Percentiles rank a stretch among this genome's conserved stretches.
These are phyloP conservation scores for Dothideomycetes sp. DNA, from an alignment of 2,329 filamentous ascomycete species.

Conservation along the genomic window DNA sequence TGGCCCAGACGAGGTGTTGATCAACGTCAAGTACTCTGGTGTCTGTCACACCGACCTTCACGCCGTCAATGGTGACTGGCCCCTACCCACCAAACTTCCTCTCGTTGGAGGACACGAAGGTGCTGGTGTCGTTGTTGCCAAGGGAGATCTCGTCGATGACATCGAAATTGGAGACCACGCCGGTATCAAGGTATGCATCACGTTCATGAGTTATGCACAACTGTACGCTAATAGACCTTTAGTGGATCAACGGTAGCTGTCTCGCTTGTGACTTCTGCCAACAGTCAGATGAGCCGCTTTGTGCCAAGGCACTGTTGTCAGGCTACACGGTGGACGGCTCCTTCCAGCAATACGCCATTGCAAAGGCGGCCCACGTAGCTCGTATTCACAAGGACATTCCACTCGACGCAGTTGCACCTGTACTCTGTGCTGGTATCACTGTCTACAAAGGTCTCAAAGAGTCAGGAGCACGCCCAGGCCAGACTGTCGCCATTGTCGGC, in stretches of 20 bases:
- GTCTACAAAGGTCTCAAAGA: constrained; percentile 91
- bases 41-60: constrained; percentile 83
- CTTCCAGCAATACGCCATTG: constrained; percentile 88
- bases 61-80: constrained; percentile 85
- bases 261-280: constrained; percentile 76
- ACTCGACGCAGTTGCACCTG: constrained; percentile 66
- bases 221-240: background rate
- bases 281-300: constrained; percentile 71
- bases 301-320: constrained; percentile 61
- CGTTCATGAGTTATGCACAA: background rate
- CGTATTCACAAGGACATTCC: constrained; percentile 66
- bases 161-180: constrained; percentile 74
- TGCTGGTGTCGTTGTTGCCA: constrained; percentile 72
- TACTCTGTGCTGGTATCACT: constrained; percentile 77
- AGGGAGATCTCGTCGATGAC: constrained; percentile 65
- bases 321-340: constrained; percentile 89
- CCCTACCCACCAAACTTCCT: constrained; percentile 68
- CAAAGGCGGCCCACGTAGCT: constrained; percentile 75
- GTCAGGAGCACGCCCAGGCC: constrained; percentile 60
- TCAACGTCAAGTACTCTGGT: constrained; percentile 84
- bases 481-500: constrained; percentile 75
- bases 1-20: constrained; percentile 78
- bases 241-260: constrained; percentile 84
- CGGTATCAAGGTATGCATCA: constrained; percentile 51
- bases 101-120: constrained; percentile 73